Base-by-base conservation (phyloP, 1,139 yeast genomes). In the Debaryomyces udenii region DNA sequence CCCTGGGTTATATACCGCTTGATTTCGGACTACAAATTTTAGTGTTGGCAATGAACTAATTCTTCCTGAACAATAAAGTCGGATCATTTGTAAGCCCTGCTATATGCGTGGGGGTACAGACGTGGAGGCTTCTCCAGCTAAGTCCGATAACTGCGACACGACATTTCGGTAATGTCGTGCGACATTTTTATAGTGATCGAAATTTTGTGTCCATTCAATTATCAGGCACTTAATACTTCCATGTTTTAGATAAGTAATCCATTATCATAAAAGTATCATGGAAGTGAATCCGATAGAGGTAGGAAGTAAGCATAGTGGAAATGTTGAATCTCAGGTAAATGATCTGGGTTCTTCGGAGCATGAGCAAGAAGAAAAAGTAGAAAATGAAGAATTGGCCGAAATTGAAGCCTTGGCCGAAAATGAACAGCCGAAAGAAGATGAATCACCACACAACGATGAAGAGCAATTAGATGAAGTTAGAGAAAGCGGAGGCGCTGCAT, bases 221-320 rank as follows among this genome's bases (percentile, higher is more conserved):
- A 28, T 9, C 17, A 28, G n/a, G 22, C 22, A 13, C 9, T n/a
- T 10, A 13, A 26, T 10, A 10, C 5, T 26, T 6, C 11, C 9
- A 26, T 26, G 5, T 6, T n/a, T 6, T 6, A 6, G 11, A 26
- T 6, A 11, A 10, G 28, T 14, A 14, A 23, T 23, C 35, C 16
- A 13, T 13, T 7, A 10, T n/a, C 13, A 22, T 17, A 10, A 13
- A 32, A 10, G 11, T 26, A 26, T 28, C 22, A 41, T 41, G 44
- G 41, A 38, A 28, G 44, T 41, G 9, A 36, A 31, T 15, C 44
- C 44, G 23, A 28, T 41, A 20, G 34, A 29, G 2, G 22, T 41
- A 22, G 29, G 38, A 7, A 18, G 28, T 9, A 34, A 20, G 28
- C 18, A 26, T n/a, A 34, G 18, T 4, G 38, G 28, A 4, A 10